Evolutionary conservation across 225 moss, liverwort and hornwort species (phyloP).

Genomic region (Physcomitrellopsis africana): DNA sequence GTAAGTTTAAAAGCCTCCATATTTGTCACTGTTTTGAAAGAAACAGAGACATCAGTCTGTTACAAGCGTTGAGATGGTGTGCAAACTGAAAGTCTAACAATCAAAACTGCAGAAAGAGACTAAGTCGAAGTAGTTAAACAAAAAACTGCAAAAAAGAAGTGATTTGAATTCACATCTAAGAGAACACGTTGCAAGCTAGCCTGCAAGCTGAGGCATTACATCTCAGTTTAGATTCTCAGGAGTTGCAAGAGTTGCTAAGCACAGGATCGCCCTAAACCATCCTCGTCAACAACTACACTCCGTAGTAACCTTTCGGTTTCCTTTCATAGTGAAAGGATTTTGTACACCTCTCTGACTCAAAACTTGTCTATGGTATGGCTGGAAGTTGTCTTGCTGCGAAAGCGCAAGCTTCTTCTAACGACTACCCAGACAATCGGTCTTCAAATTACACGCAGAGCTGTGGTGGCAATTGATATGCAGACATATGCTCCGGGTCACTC

Average conservation of each 20-base stretch:
- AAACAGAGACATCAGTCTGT: background rate
- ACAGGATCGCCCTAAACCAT: background rate
- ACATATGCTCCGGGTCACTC: background rate
- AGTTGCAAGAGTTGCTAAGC: background rate
- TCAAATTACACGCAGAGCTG: background rate
- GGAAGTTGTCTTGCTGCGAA: background rate
- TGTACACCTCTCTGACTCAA: background rate
- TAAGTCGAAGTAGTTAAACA: no score
- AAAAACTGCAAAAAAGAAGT: slow-evolving; percentile 12
- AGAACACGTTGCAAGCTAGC: background rate
- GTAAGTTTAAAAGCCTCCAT: background rate
- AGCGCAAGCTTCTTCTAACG: background rate
- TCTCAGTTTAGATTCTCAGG: background rate
- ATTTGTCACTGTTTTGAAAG: no score
- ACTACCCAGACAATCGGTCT: background rate
- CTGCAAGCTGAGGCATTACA: background rate
- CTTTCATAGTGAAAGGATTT: background rate
- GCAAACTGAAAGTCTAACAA: background rate
- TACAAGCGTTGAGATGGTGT: background rate
- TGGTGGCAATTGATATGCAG: slow-evolving; percentile 14
- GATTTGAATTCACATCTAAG: background rate
- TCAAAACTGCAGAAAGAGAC: no score
- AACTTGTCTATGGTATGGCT: background rate
- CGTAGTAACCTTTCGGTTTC: background rate
- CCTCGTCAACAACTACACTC: background rate